phyloP scores from a whole-genome alignment of 306 rosid species.

The Rubus parviflorus region DNA sequence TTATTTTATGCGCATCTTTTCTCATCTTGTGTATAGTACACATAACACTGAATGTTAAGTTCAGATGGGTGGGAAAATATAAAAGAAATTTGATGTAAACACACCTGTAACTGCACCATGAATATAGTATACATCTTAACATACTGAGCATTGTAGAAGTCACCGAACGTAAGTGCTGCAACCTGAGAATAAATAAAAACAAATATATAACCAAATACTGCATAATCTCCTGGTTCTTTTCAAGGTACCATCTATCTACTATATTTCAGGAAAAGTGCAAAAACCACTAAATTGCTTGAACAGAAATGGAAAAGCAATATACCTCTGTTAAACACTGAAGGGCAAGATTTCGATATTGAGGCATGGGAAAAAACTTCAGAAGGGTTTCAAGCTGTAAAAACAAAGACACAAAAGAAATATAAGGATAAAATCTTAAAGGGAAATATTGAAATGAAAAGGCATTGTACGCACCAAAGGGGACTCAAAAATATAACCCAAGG shows the following conservation, averaged over 20 bases:
- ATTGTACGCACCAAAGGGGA: slow-evolving; percentile 72
- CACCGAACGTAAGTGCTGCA: slow-evolving; percentile 83
- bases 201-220: neutral
- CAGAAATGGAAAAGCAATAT: slow-evolving; percentile 13
- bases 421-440: slow-evolving; percentile 7
- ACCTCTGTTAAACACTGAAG: slow-evolving; percentile 97
- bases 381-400: slow-evolving; percentile 86
- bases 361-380: slow-evolving; percentile 78
- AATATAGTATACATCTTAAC: slow-evolving; percentile 86
- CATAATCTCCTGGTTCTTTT: neutral
- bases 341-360: slow-evolving; percentile 83
- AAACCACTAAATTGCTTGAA: neutral
- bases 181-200: slow-evolving; percentile 54
- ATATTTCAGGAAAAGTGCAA: neutral
- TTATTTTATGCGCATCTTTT: neutral
- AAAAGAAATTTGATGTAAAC: slow-evolving; percentile 18
- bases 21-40: neutral
- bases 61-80: neutral
- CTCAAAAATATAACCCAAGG: slow-evolving; percentile 95
- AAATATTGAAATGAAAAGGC: slow-evolving; percentile 15
- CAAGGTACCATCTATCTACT: neutral
- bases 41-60: neutral
- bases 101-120: slow-evolving; percentile 90
- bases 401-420: slow-evolving; percentile 17
- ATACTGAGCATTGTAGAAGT: slow-evolving; percentile 71